Conservation (phyloP, 305 asterid species). For the Fraxinus dipetala region DNA sequence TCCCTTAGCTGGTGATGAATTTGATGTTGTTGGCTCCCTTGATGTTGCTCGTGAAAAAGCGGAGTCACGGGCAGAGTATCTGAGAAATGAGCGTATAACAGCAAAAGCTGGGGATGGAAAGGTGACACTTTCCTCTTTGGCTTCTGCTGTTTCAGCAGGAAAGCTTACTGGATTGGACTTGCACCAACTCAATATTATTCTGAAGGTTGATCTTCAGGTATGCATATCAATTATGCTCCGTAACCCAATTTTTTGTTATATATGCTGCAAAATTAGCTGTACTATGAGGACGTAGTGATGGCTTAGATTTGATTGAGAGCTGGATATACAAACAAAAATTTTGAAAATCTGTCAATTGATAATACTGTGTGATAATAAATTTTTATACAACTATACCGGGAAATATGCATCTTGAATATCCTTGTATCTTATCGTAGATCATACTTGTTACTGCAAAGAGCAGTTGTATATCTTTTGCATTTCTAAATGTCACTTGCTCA, state of each 20-base stretch:
- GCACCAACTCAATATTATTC: slow-evolving; percentile 87
- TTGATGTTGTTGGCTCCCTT: slow-evolving; percentile 83
- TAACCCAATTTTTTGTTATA: background rate
- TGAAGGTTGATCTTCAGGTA: slow-evolving; percentile 99
- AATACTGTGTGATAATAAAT: background rate
- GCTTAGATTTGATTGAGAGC: background rate
- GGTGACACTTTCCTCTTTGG: slow-evolving; percentile 88
- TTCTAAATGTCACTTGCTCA: background rate
- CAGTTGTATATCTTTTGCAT: background rate
- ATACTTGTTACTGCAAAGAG: background rate
- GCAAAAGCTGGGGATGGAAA: slow-evolving; percentile 96
- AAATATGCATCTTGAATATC: background rate
- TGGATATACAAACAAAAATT: background rate
- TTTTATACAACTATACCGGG: background rate
- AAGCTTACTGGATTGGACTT: slow-evolving; percentile 75
- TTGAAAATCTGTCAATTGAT: background rate
- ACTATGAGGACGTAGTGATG: background rate
- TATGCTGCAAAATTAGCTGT: background rate
- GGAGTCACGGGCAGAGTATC: slow-evolving; percentile 51
- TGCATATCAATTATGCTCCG: background rate
- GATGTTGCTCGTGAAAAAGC: slow-evolving; percentile 89
- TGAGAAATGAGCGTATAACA: slow-evolving; percentile 78
- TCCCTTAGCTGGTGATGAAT: slow-evolving; percentile 97
- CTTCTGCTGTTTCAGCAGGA: slow-evolving; percentile 88
- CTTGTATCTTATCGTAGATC: background rate